Evolutionary conservation across 1,284 basidiomycete species (phyloP), one percentile per base, ranked within the genome.

Genomic region (Cutaneotrichosporon sp.): DNA sequence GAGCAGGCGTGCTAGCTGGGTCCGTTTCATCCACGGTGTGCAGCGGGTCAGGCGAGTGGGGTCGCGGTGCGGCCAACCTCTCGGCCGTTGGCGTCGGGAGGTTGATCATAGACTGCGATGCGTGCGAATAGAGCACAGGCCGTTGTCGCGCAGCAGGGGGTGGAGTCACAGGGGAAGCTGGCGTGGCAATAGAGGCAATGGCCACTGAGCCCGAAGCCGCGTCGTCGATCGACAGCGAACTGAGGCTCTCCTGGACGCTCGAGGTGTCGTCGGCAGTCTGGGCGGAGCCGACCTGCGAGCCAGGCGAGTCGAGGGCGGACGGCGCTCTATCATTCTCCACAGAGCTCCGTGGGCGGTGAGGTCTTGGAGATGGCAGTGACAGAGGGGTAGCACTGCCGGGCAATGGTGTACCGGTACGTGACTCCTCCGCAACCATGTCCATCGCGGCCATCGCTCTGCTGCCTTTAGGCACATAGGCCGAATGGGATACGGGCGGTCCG

Each of bases 21-120:
- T 31, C 29, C 7, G 19, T 19, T 37, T 52, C 51, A 8, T 33
- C 19, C 14, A 64, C 56, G 5, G 63, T 56, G 46, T 65, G 47
- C n/a, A 64, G 38, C 1, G 22, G 20, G 11, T 41, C 24, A 24
- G 38, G 22, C 20, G 24, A 41, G 47, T 3, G 6, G 5, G 29
- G 11, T 5, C 29, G 29, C n/a, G 8, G 6, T 11, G 35, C 6
- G 17, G n/a, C 35, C 5, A 20, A 20, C 35, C 25, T 12, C 17
- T 24, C 20, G 16, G n/a, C 22, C 10, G 10, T 17, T 20, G 47
- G 51, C 5, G 43, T 51, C 31, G 50, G 44, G 19, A 83, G 69
- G 62, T 83, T 77, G 57, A 80, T 66, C 78, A 82, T 80, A 45
- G 79, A 81, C 45, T 73, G 79, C 26, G 87, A 88, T 0, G 79